phyloP scores from a whole-genome alignment of 768 basidiomycete genomes.

The Mrakia blollopis region DNA sequence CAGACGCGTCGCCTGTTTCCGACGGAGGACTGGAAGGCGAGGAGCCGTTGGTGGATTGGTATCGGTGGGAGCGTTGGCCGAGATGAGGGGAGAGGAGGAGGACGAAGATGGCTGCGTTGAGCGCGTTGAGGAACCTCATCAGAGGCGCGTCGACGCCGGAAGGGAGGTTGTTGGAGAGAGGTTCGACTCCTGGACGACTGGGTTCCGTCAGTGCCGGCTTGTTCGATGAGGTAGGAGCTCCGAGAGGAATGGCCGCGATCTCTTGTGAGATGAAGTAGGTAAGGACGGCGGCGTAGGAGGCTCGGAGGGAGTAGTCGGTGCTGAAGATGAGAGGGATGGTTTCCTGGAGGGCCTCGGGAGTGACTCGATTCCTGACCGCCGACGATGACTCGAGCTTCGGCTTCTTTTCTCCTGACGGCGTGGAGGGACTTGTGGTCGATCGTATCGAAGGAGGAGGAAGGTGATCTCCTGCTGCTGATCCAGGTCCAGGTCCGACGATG shows the following conservation, averaged over 20 bases:
- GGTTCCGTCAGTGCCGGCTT: background rate
- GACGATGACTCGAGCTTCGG: background rate
- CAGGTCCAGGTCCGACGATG: background rate
- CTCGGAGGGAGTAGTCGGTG: slow-evolving; percentile 15
- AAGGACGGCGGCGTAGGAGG: background rate
- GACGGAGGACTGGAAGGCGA: slow-evolving; percentile 17
- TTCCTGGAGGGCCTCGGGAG: slow-evolving; percentile 14
- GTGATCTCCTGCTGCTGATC: background rate
- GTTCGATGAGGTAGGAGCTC: background rate
- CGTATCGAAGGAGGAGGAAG: slow-evolving; percentile 2
- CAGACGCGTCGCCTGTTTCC: background rate
- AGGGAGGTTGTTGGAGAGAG: background rate
- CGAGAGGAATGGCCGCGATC: background rate
- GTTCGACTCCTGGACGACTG: background rate
- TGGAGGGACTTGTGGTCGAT: background rate
- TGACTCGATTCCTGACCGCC: background rate
- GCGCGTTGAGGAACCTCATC: slow-evolving; percentile 13
- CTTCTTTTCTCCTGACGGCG: background rate
- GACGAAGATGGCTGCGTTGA: slow-evolving; percentile 11
- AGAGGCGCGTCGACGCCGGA: slow-evolving; percentile 6
- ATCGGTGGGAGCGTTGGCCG: background rate
- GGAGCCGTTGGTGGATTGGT: background rate
- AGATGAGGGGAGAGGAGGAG: slow-evolving; percentile 17
- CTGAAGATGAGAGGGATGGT: slow-evolving; percentile 5
- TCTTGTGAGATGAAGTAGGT: slow-evolving; percentile 6